Base-by-base conservation (phyloP, 345 rosid species). In the Eucalyptus cladocalyx region DNA sequence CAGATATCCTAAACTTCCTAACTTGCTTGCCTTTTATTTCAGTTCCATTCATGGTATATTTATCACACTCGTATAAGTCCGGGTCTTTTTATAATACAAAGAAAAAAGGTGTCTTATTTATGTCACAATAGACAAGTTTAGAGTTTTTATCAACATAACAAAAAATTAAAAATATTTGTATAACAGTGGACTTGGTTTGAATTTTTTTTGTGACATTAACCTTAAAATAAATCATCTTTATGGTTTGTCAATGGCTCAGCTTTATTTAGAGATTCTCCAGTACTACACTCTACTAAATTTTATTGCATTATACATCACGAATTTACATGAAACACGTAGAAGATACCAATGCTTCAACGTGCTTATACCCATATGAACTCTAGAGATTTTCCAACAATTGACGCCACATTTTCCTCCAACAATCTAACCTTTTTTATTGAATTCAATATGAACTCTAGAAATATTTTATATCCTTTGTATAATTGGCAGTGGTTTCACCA, bases 401-500 rank as follows among this genome's bases (percentile, higher is more conserved):
- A 72, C 2, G 12, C 13, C 26, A 19, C 13, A 37, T 14, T 67
- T 67, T 67, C 80, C 80, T 67, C 80, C 18, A n/a, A 67, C 80
- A 67, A 67, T 30, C 9, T 32, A 2, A 69, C 1, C 14, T 69
- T 69, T 67, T 69, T 5, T 67, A 67, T 2, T 17, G 23, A 69
- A 34, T 69, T 18, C 6, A 69, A 32, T 69, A 34, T 34, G 11
- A 69, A 69, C 9, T 13, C 69, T 12, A n/a, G 3, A 65, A 3
- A 34, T 18, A 7, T 69, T 18, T 6, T 69, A 18, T 34, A 34
- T 69, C 2, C 0, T 24, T 24, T 56, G 62, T 56, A 24, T 24
- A 56, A 3, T 23, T 56, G 2, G 3, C 3, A 56, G 0, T 56
- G 12, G 1, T 10, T 3, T 24, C 30, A 56, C 1, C 28, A 24